These are phyloP conservation scores for Aspergillus hiratsukae DNA, from an alignment of 2,329 filamentous ascomycete species.

Conservation along the genomic window DNA sequence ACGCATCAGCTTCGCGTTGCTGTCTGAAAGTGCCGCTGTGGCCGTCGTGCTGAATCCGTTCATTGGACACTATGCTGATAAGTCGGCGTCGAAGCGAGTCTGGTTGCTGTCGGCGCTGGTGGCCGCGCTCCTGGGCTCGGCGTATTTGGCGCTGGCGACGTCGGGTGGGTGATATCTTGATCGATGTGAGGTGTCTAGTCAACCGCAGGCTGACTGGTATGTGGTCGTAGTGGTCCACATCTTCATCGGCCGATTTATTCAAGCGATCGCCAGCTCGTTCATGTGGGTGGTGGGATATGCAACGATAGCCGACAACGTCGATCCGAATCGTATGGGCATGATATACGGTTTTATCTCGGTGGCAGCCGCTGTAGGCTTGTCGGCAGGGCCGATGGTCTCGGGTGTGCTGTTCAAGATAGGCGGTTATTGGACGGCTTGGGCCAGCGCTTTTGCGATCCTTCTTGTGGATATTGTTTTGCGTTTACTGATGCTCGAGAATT, in stretches of 20 bases:
- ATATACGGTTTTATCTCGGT: conserved; percentile 21
- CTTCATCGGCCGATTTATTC: conserved; percentile 24
- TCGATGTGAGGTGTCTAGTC: not conserved
- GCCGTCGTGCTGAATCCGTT: conserved; percentile 19
- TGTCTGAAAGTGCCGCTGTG: conserved; percentile 22
- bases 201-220: not conserved
- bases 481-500: conserved; percentile 17
- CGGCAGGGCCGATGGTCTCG: conserved; percentile 23
- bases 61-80: conserved; percentile 21
- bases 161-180: conserved; percentile 16
- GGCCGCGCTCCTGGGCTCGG: conserved; percentile 18
- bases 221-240: conserved; percentile 14
- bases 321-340: conserved; percentile 20
- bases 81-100: conserved; percentile 14
- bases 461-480: conserved; percentile 26
- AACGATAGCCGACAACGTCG: conserved; percentile 24
- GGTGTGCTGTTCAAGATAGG: conserved; percentile 24
- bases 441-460: conserved; percentile 22
- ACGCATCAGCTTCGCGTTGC: conserved; percentile 19
- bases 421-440: conserved; percentile 29
- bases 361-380: conserved; percentile 22
- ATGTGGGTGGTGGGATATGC: conserved; percentile 29
- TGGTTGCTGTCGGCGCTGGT: conserved; percentile 18
- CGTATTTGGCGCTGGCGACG: conserved; percentile 16
- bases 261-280: conserved; percentile 21